Evolutionary conservation across 805 yeast species (phyloP), one percentile per base, ranked within the genome.

Genomic region (Scheffersomyces lignosus): DNA sequence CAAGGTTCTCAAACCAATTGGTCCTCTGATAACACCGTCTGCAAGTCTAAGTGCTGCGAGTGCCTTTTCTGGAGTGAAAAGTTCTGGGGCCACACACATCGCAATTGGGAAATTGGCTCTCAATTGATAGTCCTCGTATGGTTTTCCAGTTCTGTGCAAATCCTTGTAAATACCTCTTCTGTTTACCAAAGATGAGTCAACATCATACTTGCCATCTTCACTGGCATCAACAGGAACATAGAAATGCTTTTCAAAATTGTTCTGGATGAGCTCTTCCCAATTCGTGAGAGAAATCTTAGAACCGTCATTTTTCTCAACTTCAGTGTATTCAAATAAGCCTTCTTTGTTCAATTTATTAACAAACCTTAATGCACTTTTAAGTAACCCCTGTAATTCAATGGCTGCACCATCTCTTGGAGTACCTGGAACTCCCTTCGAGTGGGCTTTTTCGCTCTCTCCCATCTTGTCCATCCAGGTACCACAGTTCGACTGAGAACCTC

Each of bases 401-500:
- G 95, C 96, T 1, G 97, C 96, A 25, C 99, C 99, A 62, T 90
- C 96, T 56, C 99, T 77, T 16, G 99, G 98, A 0, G 98, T 91
- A 2, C 98, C 99, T 1, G 99, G 99, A 24, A 78, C 70, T n/a
- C 99, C 99, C 49, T 83, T 85, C 41, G 80, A 82, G 1, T 84
- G 83, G 0, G 98, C 96, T 38, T 64, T 71, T 24, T 62, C 80
- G 53, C 96, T 86, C 65, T 93, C 98, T 17, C 99, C 99, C 98
- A 91, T 91, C 65, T 91, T 91, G 64, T 91, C 99, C 96, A 90
- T 91, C 99, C 99, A 91, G 0, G 99, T 93, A 15, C 99, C 99
- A 67, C 99, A 91, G 57, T 91, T 91, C 58, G 65, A 78, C 60
- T 86, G 96, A 33, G 87, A 86, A 2, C 99, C 98, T 31, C 98